Base-by-base conservation (phyloP, 768 basidiomycete species). In the Dictyophora rubrovolvata region DNA sequence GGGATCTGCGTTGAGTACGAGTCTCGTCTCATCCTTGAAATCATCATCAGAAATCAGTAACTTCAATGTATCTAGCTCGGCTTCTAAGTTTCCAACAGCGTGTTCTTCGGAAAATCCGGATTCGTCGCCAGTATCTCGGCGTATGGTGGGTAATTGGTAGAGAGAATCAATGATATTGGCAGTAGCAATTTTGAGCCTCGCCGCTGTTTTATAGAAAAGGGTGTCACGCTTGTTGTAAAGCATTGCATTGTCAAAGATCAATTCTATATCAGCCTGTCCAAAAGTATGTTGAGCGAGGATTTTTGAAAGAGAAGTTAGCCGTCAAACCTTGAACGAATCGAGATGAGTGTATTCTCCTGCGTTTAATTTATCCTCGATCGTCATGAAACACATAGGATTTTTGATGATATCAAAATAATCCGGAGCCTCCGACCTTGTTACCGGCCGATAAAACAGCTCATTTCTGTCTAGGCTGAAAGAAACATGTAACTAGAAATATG, bases 391-490 rank as follows among this genome's bases (percentile, higher is more conserved):
- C 91, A 96, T 96, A 0, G 96, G 96, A 3, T 78, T 74, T 65
- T 83, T 78, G 66, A 99, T 79, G 36, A 96, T 75, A 50, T 91
- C 86, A 66, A 87, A 92, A 69, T 99, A 99, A 67, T 97, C 94
- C 1, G 89, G 89, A 0, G 94, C 91, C 46, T 87, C 82, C 0
- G 72, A 73, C 63, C 76, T 84, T 47, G 84, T 86, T 37, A 97
- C 93, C 0, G 94, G 92, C 61, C 85, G 81, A 60, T 82, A 81
- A 72, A 98, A 98, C 62, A 84, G 77, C 48, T 85, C 85, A 5
- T 79, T 73, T 17, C 81, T 79, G 67, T 97, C 93, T 52, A 80
- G 67, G 8, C 93, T 95, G 64, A 4, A 46, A 20, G 28, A 48
- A 37, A 63, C 56, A 20, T 34, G 8, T 18, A 28, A 47, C 10